Evolutionary conservation across 768 basidiomycete species (phyloP).

Genomic region (Kondoa subrosea): DNA sequence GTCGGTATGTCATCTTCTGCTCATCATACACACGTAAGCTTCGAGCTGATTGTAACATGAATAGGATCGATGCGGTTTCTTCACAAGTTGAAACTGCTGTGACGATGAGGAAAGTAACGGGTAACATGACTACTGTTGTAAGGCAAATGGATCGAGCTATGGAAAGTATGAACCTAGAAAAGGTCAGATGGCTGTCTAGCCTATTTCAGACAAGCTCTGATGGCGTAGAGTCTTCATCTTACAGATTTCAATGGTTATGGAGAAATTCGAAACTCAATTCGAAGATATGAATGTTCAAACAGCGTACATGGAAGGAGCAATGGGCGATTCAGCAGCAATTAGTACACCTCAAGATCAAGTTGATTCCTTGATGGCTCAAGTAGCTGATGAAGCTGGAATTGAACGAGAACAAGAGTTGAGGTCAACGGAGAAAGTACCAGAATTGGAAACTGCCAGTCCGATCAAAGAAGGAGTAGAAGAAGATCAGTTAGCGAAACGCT

Average conservation of each 20-base stretch:
- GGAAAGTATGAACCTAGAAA: slow-evolving; percentile 96
- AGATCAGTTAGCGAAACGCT: slow-evolving; percentile 64
- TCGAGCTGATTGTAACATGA: no score
- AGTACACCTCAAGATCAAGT: slow-evolving; percentile 95
- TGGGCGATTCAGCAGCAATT: slow-evolving; percentile 78
- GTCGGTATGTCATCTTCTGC: slow-evolving; percentile 36
- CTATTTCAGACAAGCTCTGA: background rate
- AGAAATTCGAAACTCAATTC: slow-evolving; percentile 95
- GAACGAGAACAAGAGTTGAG: slow-evolving; percentile 79
- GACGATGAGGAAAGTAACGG: slow-evolving; percentile 79
- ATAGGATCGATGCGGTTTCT: slow-evolving; percentile 74
- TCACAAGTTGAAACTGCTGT: slow-evolving; percentile 95
- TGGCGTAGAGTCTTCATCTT: background rate
- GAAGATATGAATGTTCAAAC: slow-evolving; percentile 95
- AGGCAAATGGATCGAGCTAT: slow-evolving; percentile 98
- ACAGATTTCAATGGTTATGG: slow-evolving; percentile 95
- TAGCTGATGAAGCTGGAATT: slow-evolving; percentile 91
- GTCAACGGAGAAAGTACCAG: slow-evolving; percentile 40
- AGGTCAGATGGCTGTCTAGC: slow-evolving; percentile 41
- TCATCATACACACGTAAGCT: background rate
- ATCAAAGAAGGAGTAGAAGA: slow-evolving; percentile 46
- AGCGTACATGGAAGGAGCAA: slow-evolving; percentile 92
- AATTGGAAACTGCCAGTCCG: slow-evolving; percentile 39
- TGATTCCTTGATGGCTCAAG: slow-evolving; percentile 74
- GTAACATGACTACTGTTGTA: slow-evolving; percentile 90